Conservation (phyloP, 2,329 filamentous ascomycete genomes). For the Pseudogymnoascus sp. region DNA sequence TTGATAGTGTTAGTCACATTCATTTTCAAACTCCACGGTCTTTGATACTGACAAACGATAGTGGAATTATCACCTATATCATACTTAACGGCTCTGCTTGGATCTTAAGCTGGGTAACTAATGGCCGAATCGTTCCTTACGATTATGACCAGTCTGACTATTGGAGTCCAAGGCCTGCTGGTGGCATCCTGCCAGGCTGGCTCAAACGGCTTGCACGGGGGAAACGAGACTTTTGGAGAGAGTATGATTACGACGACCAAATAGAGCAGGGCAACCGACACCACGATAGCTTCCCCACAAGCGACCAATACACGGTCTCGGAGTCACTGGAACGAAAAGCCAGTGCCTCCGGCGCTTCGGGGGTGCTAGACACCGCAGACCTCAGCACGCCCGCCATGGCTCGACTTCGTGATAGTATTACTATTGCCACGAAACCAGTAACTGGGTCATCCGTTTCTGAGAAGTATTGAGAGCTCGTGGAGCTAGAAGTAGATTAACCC, state of each 20-base stretch:
- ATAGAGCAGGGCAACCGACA: not conserved
- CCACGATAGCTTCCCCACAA: not conserved
- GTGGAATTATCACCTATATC: slow-evolving; percentile 68
- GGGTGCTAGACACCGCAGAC: not conserved
- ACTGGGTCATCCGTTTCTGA: not conserved
- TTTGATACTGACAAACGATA: not conserved
- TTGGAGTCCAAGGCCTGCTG: slow-evolving; percentile 71
- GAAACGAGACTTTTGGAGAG: slow-evolving; percentile 67
- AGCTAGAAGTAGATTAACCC: not conserved
- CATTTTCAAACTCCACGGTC: not conserved
- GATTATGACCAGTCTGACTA: slow-evolving; percentile 71
- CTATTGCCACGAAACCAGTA: not conserved
- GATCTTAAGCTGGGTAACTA: slow-evolving; percentile 56
- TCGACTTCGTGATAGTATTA: not conserved
- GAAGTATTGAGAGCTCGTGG: not conserved
- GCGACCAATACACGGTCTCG: not conserved
- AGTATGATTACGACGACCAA: slow-evolving; percentile 23
- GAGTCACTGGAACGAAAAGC: not conserved
- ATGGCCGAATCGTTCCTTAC: slow-evolving; percentile 63
- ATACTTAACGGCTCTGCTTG: slow-evolving; percentile 65
- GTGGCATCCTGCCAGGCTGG: slow-evolving; percentile 73
- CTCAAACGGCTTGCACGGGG: slow-evolving; percentile 53
- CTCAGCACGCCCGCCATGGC: not conserved
- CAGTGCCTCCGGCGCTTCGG: not conserved
- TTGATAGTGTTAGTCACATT: slow-evolving; percentile 48